phyloP scores from a whole-genome alignment of 768 basidiomycete species.

The Boletellus sp. region DNA sequence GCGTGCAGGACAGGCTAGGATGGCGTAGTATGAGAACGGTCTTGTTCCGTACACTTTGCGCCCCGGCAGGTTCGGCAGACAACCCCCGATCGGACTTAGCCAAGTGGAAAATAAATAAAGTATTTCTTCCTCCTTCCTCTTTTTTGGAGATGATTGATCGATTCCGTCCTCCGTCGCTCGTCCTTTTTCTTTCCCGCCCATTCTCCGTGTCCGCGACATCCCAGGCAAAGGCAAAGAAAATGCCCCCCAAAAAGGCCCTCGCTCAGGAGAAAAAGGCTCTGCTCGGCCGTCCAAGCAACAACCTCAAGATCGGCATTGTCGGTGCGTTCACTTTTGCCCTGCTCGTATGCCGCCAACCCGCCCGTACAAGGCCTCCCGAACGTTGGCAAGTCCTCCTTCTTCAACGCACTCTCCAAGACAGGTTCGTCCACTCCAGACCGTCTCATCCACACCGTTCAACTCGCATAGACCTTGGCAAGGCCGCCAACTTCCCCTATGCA shows the following conservation, averaged over 20 bases:
- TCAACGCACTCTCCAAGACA: constrained; percentile 92
- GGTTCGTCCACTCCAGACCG: constrained; percentile 43
- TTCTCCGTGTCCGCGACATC: constrained; percentile 39
- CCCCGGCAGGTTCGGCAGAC: constrained; percentile 17
- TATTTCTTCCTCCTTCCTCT: not conserved
- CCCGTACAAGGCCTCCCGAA: constrained; percentile 74
- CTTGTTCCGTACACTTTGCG: not conserved
- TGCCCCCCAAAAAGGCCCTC: constrained; percentile 88
- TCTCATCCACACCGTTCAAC: constrained; percentile 1
- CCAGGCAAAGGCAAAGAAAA: constrained; percentile 53
- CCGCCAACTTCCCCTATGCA: constrained; percentile 96
- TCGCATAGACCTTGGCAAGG: constrained; percentile 75
- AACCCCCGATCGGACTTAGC: constrained; percentile 5
- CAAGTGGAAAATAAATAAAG: constrained; percentile 4
- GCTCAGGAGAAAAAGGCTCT: constrained; percentile 77
- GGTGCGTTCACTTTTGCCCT: constrained; percentile 50
- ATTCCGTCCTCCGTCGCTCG: constrained; percentile 19
- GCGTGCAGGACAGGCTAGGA: no score
- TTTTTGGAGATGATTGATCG: constrained; percentile 31
- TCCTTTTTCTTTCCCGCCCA: constrained; percentile 16
- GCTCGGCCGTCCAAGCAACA: constrained; percentile 91
- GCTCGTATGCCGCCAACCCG: not conserved
- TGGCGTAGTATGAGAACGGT: not conserved
- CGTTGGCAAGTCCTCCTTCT: constrained; percentile 99
- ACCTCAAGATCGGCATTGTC: constrained; percentile 98